Conservation (phyloP, 768 basidiomycete genomes). For the Russula lepida region DNA sequence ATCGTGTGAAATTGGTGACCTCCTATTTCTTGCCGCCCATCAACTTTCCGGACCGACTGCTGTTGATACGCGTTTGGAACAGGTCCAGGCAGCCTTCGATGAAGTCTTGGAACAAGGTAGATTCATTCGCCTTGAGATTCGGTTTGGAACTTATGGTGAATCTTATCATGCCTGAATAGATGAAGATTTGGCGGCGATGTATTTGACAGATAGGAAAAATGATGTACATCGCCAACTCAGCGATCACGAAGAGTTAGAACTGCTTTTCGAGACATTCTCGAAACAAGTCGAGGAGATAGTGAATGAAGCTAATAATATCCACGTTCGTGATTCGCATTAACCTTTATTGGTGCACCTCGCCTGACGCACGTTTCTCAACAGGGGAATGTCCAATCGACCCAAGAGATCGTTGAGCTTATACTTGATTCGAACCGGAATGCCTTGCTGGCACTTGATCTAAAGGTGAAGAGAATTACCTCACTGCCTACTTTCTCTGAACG, state of each 20-base stretch:
- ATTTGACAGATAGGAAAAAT: constrained; percentile 78
- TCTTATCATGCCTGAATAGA: constrained; percentile 38
- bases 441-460: constrained; percentile 82
- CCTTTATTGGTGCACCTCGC: background rate
- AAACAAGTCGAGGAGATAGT: constrained; percentile 98
- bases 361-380: background rate
- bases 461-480: constrained; percentile 37
- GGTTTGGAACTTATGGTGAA: background rate
- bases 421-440: constrained; percentile 94
- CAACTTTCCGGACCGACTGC: background rate
- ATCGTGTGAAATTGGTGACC: constrained; percentile 72
- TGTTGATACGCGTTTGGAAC: background rate
- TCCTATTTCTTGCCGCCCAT: background rate
- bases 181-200: constrained; percentile 93
- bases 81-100: constrained; percentile 87
- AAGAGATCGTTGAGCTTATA: constrained; percentile 96
- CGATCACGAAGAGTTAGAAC: constrained; percentile 91
- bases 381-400: constrained; percentile 96
- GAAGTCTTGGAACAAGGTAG: constrained; percentile 86
- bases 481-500: background rate
- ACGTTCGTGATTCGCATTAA: constrained; percentile 37
- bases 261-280: constrained; percentile 87
- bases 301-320: constrained; percentile 82
- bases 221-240: constrained; percentile 47
- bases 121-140: background rate